Percentiles rank a stretch among this genome's conserved stretches.
Evolutionary conservation across 345 rosid genomes (phyloP).

Genomic region (Turritis glabra): DNA sequence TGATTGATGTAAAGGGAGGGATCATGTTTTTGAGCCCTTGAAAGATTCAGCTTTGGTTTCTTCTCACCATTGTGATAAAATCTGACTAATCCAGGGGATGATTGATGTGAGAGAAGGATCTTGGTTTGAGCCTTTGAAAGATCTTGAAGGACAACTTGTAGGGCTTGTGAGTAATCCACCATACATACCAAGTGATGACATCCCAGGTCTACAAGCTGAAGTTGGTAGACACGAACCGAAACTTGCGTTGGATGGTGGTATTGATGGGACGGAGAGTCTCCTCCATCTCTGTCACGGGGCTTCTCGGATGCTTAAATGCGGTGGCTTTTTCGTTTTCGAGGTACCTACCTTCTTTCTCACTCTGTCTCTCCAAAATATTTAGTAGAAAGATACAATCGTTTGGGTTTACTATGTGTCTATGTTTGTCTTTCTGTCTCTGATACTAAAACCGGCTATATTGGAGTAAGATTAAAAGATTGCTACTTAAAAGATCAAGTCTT

Average conservation of each 20-base stretch:
- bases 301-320: conserved; percentile 65
- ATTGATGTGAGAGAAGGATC: conserved; percentile 74
- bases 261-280: conserved; percentile 69
- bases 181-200: conserved; percentile 71
- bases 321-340: conserved; percentile 91
- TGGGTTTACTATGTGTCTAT: neutral
- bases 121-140: conserved; percentile 80
- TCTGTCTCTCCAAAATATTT: neutral
- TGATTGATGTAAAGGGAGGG: conserved; percentile 53
- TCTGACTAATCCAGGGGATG: conserved; percentile 43
- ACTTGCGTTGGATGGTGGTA: conserved; percentile 90
- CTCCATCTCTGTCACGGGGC: conserved; percentile 65
- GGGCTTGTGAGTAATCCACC: conserved; percentile 94
- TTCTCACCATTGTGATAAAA: neutral
- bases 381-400: neutral
- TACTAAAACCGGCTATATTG: neutral
- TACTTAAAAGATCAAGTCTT: neutral
- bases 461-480: neutral
- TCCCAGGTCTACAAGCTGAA: conserved; percentile 78
- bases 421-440: neutral
- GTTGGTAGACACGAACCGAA: conserved; percentile 88
- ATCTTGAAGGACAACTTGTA: conserved; percentile 61
- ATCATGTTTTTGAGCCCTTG: conserved; percentile 48
- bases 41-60: neutral
- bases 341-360: conserved; percentile 30